phyloP scores from a whole-genome alignment of 768 basidiomycete species.

The Auriculariales sp. region DNA sequence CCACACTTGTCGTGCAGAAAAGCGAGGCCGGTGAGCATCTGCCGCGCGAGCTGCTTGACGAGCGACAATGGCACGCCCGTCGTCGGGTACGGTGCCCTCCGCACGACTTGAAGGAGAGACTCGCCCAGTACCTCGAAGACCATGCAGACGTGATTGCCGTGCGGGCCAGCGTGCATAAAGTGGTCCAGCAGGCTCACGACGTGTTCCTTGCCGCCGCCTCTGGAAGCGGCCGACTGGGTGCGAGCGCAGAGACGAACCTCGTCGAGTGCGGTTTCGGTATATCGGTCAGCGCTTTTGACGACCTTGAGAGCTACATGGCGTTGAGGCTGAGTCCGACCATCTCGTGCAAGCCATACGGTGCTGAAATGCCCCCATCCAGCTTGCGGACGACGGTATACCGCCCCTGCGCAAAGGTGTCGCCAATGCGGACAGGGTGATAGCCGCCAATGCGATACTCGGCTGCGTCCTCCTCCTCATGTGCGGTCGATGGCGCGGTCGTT shows the following conservation, averaged over 20 bases:
- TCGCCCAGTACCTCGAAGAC: constrained; percentile 98
- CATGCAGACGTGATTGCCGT: constrained; percentile 98
- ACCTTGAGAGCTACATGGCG: constrained; percentile 98
- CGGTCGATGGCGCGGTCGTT: neutral
- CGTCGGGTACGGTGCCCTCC: constrained; percentile 73
- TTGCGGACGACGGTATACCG: constrained; percentile 88
- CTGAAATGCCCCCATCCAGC: constrained; percentile 95
- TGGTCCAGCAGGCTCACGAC: constrained; percentile 97
- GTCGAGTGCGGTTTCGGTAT: constrained; percentile 96
- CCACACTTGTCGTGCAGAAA: constrained; percentile 97
- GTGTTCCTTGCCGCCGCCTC: constrained; percentile 81
- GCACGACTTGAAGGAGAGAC: constrained; percentile 90
- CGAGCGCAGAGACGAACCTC: constrained; percentile 97
- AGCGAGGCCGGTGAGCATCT: constrained; percentile 86
- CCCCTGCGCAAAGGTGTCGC: constrained; percentile 76
- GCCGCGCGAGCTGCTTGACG: constrained; percentile 93
- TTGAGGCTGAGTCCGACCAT: constrained; percentile 14
- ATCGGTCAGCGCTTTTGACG: constrained; percentile 92
- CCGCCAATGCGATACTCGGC: constrained; percentile 72
- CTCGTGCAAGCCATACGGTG: constrained; percentile 29
- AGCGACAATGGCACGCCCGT: constrained; percentile 90
- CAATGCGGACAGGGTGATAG: constrained; percentile 89
- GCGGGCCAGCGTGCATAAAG: constrained; percentile 91
- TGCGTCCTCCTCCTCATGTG: constrained; percentile 79
- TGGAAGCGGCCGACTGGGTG: constrained; percentile 49